Percentiles rank a stretch among this genome's conserved stretches.
Evolutionary conservation across 1,284 basidiomycete genomes (phyloP).

Genomic region (Ustilago crameri): DNA sequence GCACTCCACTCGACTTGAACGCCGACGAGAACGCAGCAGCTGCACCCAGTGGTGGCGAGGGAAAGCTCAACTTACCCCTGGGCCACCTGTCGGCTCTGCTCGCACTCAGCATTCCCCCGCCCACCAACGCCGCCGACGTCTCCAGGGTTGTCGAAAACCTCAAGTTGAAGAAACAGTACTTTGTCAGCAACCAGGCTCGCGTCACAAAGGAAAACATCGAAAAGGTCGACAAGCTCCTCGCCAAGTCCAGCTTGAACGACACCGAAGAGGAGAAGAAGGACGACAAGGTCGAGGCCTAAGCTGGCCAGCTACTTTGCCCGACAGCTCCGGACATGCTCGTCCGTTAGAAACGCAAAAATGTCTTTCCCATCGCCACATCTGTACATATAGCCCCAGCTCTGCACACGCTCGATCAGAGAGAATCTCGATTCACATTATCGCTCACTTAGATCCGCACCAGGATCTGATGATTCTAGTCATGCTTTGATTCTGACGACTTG

Average conservation of each 20-base stretch:
- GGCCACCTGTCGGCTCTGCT: conserved; percentile 87
- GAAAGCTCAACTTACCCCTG: conserved; percentile 81
- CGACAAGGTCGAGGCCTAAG: conserved; percentile 9
- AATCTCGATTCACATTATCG: no score
- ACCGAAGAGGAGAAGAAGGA: conserved; percentile 4
- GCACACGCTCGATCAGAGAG: no score
- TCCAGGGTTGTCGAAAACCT: conserved; percentile 87
- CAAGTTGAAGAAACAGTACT: conserved; percentile 95
- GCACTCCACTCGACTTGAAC: conserved; percentile 47
- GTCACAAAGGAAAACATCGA: conserved; percentile 70
- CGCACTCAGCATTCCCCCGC: conserved; percentile 88
- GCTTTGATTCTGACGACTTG: no score
- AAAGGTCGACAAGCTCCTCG: conserved; percentile 61
- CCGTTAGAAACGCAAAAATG: no score
- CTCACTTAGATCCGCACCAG: no score
- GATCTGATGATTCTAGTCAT: no score
- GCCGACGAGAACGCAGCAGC: conserved; percentile 40
- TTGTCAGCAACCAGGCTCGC: conserved; percentile 75
- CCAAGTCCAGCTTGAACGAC: conserved; percentile 34
- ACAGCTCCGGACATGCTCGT: no score
- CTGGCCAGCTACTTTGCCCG: background rate
- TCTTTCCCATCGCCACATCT: no score
- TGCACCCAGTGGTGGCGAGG: conserved; percentile 63
- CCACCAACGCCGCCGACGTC: conserved; percentile 80
- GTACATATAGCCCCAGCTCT: background rate